Conservation (phyloP, 2,329 filamentous ascomycete species). For the Clarireedia paspali region DNA sequence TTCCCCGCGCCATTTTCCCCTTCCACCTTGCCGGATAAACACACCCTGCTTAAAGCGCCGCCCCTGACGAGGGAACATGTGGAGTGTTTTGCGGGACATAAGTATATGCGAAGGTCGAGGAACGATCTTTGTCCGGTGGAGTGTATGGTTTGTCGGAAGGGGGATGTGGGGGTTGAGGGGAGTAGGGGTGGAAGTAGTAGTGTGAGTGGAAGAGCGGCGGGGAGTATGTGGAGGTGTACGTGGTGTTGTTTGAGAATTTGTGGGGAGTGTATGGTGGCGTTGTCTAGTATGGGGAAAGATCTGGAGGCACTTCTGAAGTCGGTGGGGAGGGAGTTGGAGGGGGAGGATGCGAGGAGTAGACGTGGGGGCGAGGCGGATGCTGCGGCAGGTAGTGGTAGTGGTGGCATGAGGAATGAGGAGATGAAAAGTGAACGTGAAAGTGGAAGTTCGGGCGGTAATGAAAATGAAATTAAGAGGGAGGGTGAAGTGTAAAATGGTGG, state of each 20-base stretch:
- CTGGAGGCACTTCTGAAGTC: not conserved
- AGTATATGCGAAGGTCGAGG: constrained; percentile 23
- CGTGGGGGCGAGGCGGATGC: not conserved
- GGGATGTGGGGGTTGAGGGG: constrained; percentile 20
- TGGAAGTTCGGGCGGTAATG: not conserved
- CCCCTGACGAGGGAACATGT: constrained; percentile 22
- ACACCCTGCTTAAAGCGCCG: constrained; percentile 18
- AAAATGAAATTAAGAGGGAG: not conserved
- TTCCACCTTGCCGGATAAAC: constrained; percentile 10
- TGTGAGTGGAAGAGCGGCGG: too few species aligned
- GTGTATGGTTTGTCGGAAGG: constrained; percentile 27
- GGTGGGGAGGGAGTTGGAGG: not conserved
- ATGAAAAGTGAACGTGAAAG: not conserved
- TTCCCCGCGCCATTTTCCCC: constrained; percentile 9
- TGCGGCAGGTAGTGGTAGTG: not conserved
- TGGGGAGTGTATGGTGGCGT: constrained; percentile 24
- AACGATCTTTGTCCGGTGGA: constrained; percentile 26
- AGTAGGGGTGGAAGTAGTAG: too few species aligned
- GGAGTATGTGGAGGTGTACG: constrained; percentile 21
- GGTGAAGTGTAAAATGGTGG: not conserved
- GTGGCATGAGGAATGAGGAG: too few species aligned
- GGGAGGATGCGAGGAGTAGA: too few species aligned
- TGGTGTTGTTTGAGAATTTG: constrained; percentile 30
- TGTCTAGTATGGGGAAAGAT: constrained; percentile 7
- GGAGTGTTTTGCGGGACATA: constrained; percentile 27